These are phyloP conservation scores for Quercus berberidifolia DNA, from an alignment of 306 rosid genomes.

Conservation along the genomic window DNA sequence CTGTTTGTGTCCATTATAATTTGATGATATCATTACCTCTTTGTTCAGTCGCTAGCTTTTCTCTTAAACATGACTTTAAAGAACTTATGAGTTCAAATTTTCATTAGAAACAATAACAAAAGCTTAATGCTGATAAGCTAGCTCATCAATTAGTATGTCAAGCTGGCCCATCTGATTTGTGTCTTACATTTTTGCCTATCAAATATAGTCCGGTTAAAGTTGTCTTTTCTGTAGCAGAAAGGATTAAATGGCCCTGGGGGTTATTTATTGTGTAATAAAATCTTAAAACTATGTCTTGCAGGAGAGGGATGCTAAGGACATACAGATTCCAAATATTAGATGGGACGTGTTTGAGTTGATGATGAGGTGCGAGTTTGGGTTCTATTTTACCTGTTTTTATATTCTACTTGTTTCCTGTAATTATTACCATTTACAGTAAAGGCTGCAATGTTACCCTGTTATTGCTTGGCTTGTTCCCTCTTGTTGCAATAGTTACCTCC, in stretches of 20 bases:
- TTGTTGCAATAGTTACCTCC: not conserved
- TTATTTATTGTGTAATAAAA: slow-evolving; percentile 2
- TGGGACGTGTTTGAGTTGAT: slow-evolving; percentile 97
- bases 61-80: not conserved
- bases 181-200: not conserved
- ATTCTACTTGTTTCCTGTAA: not conserved
- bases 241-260: not conserved
- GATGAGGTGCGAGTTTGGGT: slow-evolving; percentile 83
- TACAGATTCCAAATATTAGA: slow-evolving; percentile 96
- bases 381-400: slow-evolving; percentile 3
- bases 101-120: not conserved
- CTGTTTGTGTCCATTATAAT: not conserved
- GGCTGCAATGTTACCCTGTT: not conserved
- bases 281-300: slow-evolving; percentile 30
- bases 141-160: not conserved
- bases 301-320: slow-evolving; percentile 99
- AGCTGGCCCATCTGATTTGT: not conserved
- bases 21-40: not conserved
- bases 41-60: not conserved
- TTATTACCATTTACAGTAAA: not conserved
- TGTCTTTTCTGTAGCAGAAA: not conserved
- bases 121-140: slow-evolving; percentile 19
- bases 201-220: not conserved
- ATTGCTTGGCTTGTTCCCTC: not conserved
- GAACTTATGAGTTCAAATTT: too few relatives aligned